Base-by-base conservation (phyloP, 2,329 filamentous ascomycete species). In the Talaromyces sp. region DNA sequence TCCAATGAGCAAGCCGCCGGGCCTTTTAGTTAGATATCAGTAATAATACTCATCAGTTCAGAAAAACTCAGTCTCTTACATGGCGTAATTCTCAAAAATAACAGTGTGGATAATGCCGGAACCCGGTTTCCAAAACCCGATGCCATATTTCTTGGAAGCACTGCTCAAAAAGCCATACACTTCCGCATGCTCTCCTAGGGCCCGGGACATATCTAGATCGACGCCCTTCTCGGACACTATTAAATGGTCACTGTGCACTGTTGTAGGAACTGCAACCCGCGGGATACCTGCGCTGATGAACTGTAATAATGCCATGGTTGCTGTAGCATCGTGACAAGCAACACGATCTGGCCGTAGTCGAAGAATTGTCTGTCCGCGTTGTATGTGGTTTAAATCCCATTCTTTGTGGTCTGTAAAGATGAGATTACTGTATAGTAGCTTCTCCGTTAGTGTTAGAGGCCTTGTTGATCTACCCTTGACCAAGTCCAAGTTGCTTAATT, bases 81-180 rank as follows among this genome's bases (percentile, higher is more conserved):
- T 98, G 78, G 93, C 93, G 79, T 98, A 98, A 85, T 98, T 98
- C 84, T 98, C 94, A 63, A 98, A 87, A 66, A 98, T 81, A 75
- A 98, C 98, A 85, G 98, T 94, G 83, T 99, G 94, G 72, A 99
- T 99, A 78, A 98, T 99, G 85, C 95, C 95, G 76, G 93, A 97
- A 71, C 95, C 95, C 67, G 95, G 95, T 79, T 87, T 92, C 95
- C 95, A 99, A 89, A 98, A 98, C 84, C 95, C 95, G 79, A 98
- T 97, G 85, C 97, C 94, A 85, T 97, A 99, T 85, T 98, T 99
- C 75, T 92, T 93, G 78, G 93, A 97, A 68, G 94, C 90, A 66
- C 88, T 88, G 65, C 92, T 86, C 75, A 99, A 82, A 86, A 99
- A 99, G 81, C 98, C 90, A 82, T 98, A 99, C 70, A 99, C 95